These are phyloP conservation scores for Pichia sp. DNA, from an alignment of 1,139 yeast species.

Conservation along the genomic window DNA sequence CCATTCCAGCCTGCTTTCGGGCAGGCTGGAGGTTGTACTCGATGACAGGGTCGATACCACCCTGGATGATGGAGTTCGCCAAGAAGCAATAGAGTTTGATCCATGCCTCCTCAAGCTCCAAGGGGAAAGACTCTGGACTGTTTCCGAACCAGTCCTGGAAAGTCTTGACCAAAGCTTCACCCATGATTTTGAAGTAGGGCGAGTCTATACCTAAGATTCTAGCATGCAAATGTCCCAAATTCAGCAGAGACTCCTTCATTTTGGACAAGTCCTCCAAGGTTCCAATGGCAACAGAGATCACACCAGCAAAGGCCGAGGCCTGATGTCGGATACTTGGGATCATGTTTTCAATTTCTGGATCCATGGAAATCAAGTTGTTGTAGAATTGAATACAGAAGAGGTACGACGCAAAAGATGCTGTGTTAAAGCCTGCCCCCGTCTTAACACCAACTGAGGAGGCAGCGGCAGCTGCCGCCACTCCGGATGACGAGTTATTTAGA, in stretches of 20 bases:
- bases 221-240: conserved; percentile 71
- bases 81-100: conserved; percentile 57
- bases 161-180: conserved; percentile 70
- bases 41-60: conserved; percentile 35
- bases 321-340: conserved; percentile 38
- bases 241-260: conserved; percentile 57
- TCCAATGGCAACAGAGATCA: conserved; percentile 34
- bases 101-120: conserved; percentile 65
- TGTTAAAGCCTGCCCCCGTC: conserved; percentile 11
- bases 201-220: conserved; percentile 74
- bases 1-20: conserved; percentile 4
- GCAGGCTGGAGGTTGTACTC: conserved; percentile 24
- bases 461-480: not conserved
- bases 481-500: not conserved
- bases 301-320: conserved; percentile 78
- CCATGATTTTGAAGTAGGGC: conserved; percentile 71
- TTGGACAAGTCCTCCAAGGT: conserved; percentile 35
- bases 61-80: conserved; percentile 49
- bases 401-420: conserved; percentile 33
- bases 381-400: conserved; percentile 39
- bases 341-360: conserved; percentile 32
- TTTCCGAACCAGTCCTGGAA: conserved; percentile 57
- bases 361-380: conserved; percentile 32
- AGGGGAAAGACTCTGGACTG: conserved; percentile 36
- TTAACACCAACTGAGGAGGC: not conserved